phyloP scores from a whole-genome alignment of 768 basidiomycete species.

The Baorangia bicolor region DNA sequence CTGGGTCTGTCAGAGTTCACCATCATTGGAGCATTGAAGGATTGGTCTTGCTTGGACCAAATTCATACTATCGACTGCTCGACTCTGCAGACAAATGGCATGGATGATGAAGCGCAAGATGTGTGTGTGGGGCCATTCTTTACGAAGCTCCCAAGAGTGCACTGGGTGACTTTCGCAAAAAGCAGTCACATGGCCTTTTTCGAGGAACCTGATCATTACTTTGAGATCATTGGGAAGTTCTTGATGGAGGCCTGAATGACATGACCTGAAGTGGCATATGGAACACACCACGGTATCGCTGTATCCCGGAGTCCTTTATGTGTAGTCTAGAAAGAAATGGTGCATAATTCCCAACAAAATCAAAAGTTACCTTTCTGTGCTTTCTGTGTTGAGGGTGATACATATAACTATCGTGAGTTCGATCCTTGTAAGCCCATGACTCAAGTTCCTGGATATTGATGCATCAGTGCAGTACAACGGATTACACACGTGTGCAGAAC shows the following conservation, averaged over 20 bases:
- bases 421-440: no score
- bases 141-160: constrained; percentile 30
- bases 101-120: constrained; percentile 40
- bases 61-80: constrained; percentile 40
- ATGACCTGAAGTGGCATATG: background rate
- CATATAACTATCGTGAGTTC: no score
- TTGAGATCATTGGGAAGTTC: constrained; percentile 16
- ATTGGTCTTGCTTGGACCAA: constrained; percentile 47
- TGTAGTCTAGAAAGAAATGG: background rate
- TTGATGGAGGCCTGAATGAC: constrained; percentile 4
- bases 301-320: background rate
- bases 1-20: constrained; percentile 35
- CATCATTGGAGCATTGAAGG: constrained; percentile 40
- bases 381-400: no score
- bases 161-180: constrained; percentile 36
- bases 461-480: no score
- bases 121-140: constrained; percentile 35
- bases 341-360: no score
- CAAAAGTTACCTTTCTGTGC: no score
- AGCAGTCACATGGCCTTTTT: constrained; percentile 19
- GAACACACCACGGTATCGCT: no score
- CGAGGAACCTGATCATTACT: constrained; percentile 21
- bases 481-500: no score
- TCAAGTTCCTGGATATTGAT: no score
- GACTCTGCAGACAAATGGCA: constrained; percentile 40